Conservation (phyloP, 1,139 yeast species). For the Pneumocystis wakefieldiae region DNA sequence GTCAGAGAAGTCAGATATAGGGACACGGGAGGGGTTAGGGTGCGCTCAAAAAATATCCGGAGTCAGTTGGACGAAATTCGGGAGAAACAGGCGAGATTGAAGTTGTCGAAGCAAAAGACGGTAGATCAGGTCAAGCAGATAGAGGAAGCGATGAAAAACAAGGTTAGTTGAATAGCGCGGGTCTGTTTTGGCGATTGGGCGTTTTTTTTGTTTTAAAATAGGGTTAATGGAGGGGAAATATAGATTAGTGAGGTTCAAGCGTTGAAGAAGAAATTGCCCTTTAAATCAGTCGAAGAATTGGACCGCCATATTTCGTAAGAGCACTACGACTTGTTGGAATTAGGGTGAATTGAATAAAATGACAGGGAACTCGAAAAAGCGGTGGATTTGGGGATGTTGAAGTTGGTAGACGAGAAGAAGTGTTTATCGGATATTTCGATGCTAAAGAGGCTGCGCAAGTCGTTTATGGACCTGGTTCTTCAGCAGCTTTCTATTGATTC, state of each 20-base stretch:
- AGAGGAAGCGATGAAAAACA: constrained; percentile 62
- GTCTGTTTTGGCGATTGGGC: neutral
- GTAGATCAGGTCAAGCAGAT: constrained; percentile 58
- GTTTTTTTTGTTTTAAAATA: neutral
- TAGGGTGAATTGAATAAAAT: neutral
- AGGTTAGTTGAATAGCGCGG: constrained; percentile 17
- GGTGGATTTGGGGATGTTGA: constrained; percentile 66
- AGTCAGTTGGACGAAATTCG: constrained; percentile 49
- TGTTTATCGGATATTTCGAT: constrained; percentile 71
- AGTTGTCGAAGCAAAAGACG: constrained; percentile 51
- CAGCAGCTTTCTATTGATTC: constrained; percentile 67
- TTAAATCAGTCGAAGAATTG: constrained; percentile 63
- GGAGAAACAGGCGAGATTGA: constrained; percentile 54
- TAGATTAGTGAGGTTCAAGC: constrained; percentile 53
- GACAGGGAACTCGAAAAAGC: constrained; percentile 41
- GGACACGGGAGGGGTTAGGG: constrained; percentile 19
- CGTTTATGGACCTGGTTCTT: constrained; percentile 57
- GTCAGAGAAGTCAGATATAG: constrained; percentile 8
- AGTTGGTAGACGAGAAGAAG: constrained; percentile 85
- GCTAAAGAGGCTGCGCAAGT: constrained; percentile 69
- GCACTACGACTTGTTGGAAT: too few relatives aligned
- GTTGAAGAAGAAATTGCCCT: constrained; percentile 51
- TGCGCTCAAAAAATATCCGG: constrained; percentile 51
- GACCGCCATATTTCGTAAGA: constrained; percentile 47
- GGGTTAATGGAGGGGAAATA: too few relatives aligned